Evolutionary conservation across 2,329 filamentous ascomycete species (phyloP).

Genomic region (Cladophialophora immunda): DNA sequence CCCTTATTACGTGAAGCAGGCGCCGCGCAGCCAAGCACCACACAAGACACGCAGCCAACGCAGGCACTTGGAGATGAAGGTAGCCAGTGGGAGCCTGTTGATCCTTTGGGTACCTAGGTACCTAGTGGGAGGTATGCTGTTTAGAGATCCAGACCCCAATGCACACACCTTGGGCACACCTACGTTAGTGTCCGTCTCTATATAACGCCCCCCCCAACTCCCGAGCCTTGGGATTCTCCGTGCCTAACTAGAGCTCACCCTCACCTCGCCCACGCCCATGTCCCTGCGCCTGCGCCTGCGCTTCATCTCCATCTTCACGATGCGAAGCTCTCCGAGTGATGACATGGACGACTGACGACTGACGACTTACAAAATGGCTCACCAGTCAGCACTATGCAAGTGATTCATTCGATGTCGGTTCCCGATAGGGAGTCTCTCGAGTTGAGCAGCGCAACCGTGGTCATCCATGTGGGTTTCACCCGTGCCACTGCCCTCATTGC

Average conservation of each 20-base stretch:
- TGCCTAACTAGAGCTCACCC: constrained; percentile 10
- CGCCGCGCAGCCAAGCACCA: neutral
- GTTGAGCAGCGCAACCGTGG: neutral
- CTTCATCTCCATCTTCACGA: neutral
- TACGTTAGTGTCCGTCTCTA: neutral
- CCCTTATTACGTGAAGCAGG: constrained; percentile 7
- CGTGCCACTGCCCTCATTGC: neutral
- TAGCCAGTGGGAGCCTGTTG: no score
- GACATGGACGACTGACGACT: constrained; percentile 1
- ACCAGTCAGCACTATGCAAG: constrained; percentile 16
- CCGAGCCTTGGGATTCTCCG: neutral
- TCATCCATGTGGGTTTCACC: neutral
- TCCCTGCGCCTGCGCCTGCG: constrained; percentile 1
- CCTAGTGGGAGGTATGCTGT: neutral
- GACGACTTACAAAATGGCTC: constrained; percentile 1
- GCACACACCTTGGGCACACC: neutral
- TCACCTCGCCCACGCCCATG: neutral
- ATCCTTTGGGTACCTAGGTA: no score
- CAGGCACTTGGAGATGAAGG: no score
- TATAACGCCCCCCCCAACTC: neutral
- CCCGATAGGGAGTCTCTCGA: neutral
- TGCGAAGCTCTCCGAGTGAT: constrained; percentile 5
- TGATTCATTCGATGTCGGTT: neutral
- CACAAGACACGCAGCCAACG: neutral
- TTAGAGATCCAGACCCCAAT: neutral